A percentile compares a stretch with the other conserved stretches of the same genome.
Conservation (phyloP, 2,329 filamentous ascomycete genomes). For the Verticillium albo-atrum region DNA sequence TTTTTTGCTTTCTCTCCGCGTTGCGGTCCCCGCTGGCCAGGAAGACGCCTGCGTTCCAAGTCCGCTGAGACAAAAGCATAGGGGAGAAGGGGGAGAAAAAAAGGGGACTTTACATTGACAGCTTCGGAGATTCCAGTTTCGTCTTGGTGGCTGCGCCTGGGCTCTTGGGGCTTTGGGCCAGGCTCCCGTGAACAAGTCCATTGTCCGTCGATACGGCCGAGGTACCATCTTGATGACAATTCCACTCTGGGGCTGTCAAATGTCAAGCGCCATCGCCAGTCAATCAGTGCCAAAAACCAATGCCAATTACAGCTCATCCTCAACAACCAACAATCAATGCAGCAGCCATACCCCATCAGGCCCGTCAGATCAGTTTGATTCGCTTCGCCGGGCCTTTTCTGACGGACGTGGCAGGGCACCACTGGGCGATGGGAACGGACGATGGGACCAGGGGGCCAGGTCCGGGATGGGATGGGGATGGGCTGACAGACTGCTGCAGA, state of each 20-base stretch:
- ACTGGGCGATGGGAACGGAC: neutral
- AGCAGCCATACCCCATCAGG: neutral
- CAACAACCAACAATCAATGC: too few species aligned
- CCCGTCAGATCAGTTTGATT: neutral
- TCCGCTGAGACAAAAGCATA: neutral
- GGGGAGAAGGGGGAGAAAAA: neutral
- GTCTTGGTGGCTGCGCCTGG: neutral
- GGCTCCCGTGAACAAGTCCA: neutral
- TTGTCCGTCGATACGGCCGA: neutral
- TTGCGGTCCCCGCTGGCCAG: neutral
- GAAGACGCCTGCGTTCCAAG: neutral
- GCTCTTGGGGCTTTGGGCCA: neutral
- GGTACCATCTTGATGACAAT: neutral
- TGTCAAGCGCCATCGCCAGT: neutral
- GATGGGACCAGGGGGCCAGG: neutral
- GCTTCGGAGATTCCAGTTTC: neutral
- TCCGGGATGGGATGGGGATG: neutral
- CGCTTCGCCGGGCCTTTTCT: neutral
- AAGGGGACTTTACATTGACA: neutral
- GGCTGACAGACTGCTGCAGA: neutral
- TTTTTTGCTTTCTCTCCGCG: neutral
- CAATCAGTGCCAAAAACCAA: too few species aligned
- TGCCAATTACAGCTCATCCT: too few species aligned
- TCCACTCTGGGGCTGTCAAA: neutral
- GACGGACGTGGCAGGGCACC: neutral